Evolutionary conservation across 164 flowering plant genomes (phyloP).

Genomic region (Buxus sempervirens): DNA sequence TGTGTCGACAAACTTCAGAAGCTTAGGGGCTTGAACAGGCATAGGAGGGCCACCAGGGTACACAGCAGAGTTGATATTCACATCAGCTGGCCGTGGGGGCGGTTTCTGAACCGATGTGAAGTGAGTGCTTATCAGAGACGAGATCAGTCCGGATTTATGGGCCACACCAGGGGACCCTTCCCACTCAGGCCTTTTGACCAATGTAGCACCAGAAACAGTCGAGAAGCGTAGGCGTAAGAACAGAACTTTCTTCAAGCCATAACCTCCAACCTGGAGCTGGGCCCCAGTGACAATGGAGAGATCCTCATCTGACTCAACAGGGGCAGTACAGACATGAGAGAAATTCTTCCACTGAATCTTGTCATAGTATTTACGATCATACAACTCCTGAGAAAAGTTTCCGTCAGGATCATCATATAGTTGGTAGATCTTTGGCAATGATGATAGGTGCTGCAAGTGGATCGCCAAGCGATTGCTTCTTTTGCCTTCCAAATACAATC

Average conservation of each 20-base stretch:
- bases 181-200: conserved; percentile 69
- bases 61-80: conserved; percentile 82
- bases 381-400: conserved; percentile 33
- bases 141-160: conserved; percentile 85
- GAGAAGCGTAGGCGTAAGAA: conserved; percentile 78
- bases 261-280: conserved; percentile 66
- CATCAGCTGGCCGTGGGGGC: conserved; percentile 84
- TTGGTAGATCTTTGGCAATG: conserved; percentile 69
- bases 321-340: conserved; percentile 97
- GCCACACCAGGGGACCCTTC: conserved; percentile 81
- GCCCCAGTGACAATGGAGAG: conserved; percentile 87
- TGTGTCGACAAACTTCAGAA: conserved; percentile 74
- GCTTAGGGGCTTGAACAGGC: conserved; percentile 68
- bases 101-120: conserved; percentile 70
- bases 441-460: conserved; percentile 86
- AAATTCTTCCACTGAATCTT: conserved; percentile 88
- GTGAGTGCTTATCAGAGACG: conserved; percentile 81
- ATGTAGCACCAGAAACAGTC: conserved; percentile 55
- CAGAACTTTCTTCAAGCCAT: conserved; percentile 70
- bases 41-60: conserved; percentile 97
- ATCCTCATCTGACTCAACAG: conserved; percentile 81
- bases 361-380: conserved; percentile 69
- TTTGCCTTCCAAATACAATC: conserved; percentile 80
- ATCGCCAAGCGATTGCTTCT: conserved; percentile 77
- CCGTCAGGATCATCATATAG: conserved; percentile 50